Evolutionary conservation across 129 eudicot species (phyloP), one percentile per base, ranked within the genome.

Genomic region (Centaurea solstitialis): DNA sequence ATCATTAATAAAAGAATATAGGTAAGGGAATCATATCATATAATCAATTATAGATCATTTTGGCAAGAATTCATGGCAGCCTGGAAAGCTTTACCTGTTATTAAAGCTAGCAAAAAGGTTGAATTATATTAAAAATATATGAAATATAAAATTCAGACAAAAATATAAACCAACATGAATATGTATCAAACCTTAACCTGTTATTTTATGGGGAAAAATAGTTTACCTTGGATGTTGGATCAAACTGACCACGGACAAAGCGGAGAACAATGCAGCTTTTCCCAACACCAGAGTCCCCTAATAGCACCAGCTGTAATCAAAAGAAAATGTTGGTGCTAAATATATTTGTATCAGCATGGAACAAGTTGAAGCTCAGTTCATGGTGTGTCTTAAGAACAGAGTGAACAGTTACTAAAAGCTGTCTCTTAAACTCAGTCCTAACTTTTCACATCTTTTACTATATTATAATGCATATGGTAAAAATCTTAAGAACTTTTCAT

Each of bases 211-310:
- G 15, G 45, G 11, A 40, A 43, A 79, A 39, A 45, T 65, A 61
- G 78, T 77, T 57, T 69, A 90, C 98, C 97, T 95, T 95, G 79
- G 99, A 95, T 41, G 98, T 88, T 62, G 99, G 99, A 85, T 95
- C 98, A 85, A 95, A 95, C 80, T 95, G 99, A 78, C 98, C 99
- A 68, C 98, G 99, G 12, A 95, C 98, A 87, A 95, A 95, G 70
- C 99, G 97, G 61, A 95, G 98, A 80, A 95, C 99, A 79, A 95
- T 95, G 89, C 99, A 95, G 84, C 97, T 95, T 88, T 95, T 93
- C 53, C 99, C 99, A 67, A 95, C 98, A 70, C 99, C 99, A 86
- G 99, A 95, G 87, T 93, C 98, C 45, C 99, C 99, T 74, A 95
- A 87, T 68, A 95, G 88, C 86, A 95, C 99, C 78, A 95, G 86